Evolutionary conservation across 202 grass and related monocot genomes (phyloP).

Genomic region (Sporobolus alterniflorus): DNA sequence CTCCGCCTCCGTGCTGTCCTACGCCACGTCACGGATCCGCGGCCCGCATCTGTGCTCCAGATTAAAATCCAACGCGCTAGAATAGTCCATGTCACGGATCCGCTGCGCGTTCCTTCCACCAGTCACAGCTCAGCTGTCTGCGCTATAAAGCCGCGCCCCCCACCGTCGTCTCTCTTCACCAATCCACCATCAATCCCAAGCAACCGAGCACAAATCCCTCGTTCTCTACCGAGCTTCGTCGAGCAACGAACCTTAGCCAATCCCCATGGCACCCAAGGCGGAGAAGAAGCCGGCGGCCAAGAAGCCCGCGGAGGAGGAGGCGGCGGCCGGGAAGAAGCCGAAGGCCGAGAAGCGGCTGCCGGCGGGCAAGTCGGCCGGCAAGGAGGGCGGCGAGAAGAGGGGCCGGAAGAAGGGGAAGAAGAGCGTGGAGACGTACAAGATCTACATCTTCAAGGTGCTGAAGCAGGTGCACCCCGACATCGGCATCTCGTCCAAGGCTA

Average conservation of each 20-base stretch:
- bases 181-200: not conserved
- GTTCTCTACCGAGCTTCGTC: not conserved
- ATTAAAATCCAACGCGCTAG: not conserved
- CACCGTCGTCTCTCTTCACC: fast-evolving
- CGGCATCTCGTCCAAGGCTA: conserved; percentile 65
- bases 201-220: not conserved
- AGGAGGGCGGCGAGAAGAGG: conserved; percentile 53
- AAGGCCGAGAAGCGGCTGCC: conserved; percentile 58
- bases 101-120: not conserved
- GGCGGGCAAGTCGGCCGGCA: conserved; percentile 10
- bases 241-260: not conserved
- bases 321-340: conserved; percentile 46
- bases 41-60: not conserved
- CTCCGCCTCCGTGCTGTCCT: too few species aligned
- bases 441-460: conserved; percentile 75
- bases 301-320: conserved; percentile 59
- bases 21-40: conserved; percentile 28
- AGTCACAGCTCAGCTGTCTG: conserved; percentile 5
- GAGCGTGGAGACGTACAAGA: conserved; percentile 63
- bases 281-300: conserved; percentile 60
- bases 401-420: conserved; percentile 58
- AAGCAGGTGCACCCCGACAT: conserved; percentile 71
- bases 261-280: conserved; percentile 56
- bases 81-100: conserved; percentile 34
- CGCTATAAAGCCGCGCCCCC: not conserved